Base-by-base conservation (phyloP, 257 asterid genomes). In the Nemophila menziesii region DNA sequence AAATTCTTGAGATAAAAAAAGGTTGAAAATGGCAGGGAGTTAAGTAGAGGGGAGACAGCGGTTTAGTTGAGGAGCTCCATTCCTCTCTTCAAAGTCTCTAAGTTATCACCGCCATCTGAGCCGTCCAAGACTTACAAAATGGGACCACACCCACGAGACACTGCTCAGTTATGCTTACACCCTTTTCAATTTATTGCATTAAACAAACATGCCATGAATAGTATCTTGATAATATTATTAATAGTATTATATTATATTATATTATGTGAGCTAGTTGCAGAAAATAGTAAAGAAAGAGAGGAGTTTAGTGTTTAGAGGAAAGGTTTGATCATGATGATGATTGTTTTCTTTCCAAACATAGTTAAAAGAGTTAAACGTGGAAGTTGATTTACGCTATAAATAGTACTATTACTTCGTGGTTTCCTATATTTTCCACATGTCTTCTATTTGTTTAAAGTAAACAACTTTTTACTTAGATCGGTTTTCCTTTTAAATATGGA, bases 141-240 rank as follows among this genome's bases (percentile, higher is more conserved):
- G 74, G 84, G 80, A 65, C 92, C 83, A 72, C 72, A 23, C 33
- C 33, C 63, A 33, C 38, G 36, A 29, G 36, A 2, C 42, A 47
- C 15, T 15, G 49, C 48, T 44, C 54, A 41, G 14, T 20, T n/a
- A 14, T 18, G 12, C 6, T 20, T 26, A 36, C 22, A 22, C n/a
- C 44, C 41, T 20, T 38, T 7, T 46, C 23, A 45, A 48, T 36
- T 21, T 38, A 41, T 37, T 18, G 19, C 44, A 60, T 8, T 18
- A 51, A 39, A 21, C 34, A 63, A 44, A 64, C 39, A 23, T 3
- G 55, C 44, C 17, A 39, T 8, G 18, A 49, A 27, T 12, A 38
- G 33, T 66, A n/a, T 58, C 49, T 56, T 9, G 6, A 24, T 9
- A 4, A 4, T 9, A 4, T 9, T 38, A 63, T 49, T 43, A 33